Evolutionary conservation across 257 asterid species (phyloP).

Genomic region (Plantago ovata): DNA sequence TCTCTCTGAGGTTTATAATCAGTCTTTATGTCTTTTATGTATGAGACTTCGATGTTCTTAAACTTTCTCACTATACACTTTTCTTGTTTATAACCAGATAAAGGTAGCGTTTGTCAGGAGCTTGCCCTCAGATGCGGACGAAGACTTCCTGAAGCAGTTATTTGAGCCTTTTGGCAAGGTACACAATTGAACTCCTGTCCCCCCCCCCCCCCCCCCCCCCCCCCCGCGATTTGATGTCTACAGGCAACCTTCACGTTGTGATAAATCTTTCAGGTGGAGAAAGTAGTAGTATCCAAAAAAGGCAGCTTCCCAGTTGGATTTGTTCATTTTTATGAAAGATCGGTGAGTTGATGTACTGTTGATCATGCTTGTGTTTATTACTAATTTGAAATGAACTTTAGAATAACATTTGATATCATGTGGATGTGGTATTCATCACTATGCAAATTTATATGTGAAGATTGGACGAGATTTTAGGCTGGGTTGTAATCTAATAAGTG

Average conservation of each 20-base stretch:
- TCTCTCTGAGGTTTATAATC: constrained; percentile 59
- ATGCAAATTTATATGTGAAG: no score
- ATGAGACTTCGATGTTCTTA: constrained; percentile 16
- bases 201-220: constrained; percentile 16
- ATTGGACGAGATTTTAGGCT: no score
- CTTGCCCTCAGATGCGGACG: constrained; percentile 68
- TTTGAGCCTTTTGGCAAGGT: constrained; percentile 91
- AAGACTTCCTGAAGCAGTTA: constrained; percentile 59
- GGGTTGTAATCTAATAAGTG: no score
- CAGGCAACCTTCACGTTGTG: constrained; percentile 23
- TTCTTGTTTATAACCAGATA: constrained; percentile 49
- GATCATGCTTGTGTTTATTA: constrained; percentile 11
- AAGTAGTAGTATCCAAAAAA: constrained; percentile 60
- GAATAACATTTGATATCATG: no score
- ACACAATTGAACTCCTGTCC: constrained; percentile 20
- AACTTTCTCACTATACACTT: constrained; percentile 16
- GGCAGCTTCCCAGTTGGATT: constrained; percentile 64
- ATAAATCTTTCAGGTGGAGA: constrained; percentile 67
- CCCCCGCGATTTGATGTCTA: constrained; percentile 11
- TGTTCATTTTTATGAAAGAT: constrained; percentile 69
- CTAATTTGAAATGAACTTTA: no score
- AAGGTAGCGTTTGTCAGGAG: constrained; percentile 76
- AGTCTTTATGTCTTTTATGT: constrained; percentile 8
- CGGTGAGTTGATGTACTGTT: constrained; percentile 44
- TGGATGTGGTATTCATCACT: no score